A percentile compares a stretch with the other conserved stretches of the same genome.
These are phyloP conservation scores for Lentinus tigrinus DNA, from an alignment of 768 basidiomycete species.

Conservation along the genomic window DNA sequence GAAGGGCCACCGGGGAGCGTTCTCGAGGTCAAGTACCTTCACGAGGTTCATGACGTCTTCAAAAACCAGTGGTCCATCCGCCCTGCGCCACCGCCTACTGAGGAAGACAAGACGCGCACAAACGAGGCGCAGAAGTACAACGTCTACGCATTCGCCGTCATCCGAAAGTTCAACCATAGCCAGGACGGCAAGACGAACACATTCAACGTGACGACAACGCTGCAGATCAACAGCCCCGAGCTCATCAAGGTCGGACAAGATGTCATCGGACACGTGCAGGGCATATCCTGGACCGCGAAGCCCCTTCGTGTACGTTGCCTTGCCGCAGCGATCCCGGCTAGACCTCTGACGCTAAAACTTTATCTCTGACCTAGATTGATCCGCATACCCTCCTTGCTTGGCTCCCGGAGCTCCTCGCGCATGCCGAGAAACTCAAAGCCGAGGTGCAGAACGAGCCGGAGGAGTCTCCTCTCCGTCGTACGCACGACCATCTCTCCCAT, in stretches of 20 bases:
- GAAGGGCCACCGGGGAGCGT: slow-evolving; percentile 22
- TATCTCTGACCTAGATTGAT: slow-evolving; percentile 39
- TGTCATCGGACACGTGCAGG: slow-evolving; percentile 56
- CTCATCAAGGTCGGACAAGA: slow-evolving; percentile 57
- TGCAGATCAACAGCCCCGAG: slow-evolving; percentile 59
- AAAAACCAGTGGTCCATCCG: slow-evolving; percentile 24
- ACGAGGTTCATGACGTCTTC: slow-evolving; percentile 22
- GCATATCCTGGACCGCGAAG: slow-evolving; percentile 60
- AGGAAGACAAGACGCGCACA: slow-evolving; percentile 8
- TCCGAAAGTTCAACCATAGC: slow-evolving; percentile 25
- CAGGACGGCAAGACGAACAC: slow-evolving; percentile 13
- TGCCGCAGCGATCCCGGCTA: background rate
- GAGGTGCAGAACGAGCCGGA: slow-evolving; percentile 35
- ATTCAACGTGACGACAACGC: slow-evolving; percentile 24
- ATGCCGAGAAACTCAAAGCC: slow-evolving; percentile 38
- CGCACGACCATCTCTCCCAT: slow-evolving; percentile 47
- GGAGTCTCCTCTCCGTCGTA: slow-evolving; percentile 33
- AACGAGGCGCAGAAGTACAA: slow-evolving; percentile 23
- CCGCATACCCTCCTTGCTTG: slow-evolving; percentile 58
- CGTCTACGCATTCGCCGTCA: slow-evolving; percentile 28
- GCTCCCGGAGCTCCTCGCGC: slow-evolving; percentile 44
- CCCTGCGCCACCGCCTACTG: slow-evolving; percentile 19
- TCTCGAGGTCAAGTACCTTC: slow-evolving; percentile 25
- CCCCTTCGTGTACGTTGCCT: slow-evolving; percentile 46
- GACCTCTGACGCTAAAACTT: slow-evolving; percentile 6